These are phyloP conservation scores for Mollisia scopiformis DNA, from an alignment of 2,329 filamentous ascomycete genomes.

Conservation along the genomic window DNA sequence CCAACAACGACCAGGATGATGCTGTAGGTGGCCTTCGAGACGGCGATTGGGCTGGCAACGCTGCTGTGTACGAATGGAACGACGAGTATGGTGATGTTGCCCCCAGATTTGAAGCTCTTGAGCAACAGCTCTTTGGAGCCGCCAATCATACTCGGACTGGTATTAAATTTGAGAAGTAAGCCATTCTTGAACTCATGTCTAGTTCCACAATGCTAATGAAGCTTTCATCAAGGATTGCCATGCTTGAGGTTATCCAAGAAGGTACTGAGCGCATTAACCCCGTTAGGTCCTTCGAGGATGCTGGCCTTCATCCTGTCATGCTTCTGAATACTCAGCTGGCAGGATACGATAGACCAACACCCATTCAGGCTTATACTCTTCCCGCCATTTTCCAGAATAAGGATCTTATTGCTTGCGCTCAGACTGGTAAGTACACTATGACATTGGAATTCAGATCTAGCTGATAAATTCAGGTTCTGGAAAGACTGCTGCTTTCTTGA, in stretches of 20 bases:
- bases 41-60: constrained; percentile 33
- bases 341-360: constrained; percentile 74
- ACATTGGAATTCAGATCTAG: background rate
- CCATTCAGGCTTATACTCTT: constrained; percentile 84
- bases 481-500: constrained; percentile 91
- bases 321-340: constrained; percentile 74
- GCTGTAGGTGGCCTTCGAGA: constrained; percentile 26
- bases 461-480: constrained; percentile 71
- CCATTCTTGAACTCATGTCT: background rate
- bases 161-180: constrained; percentile 65
- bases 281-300: constrained; percentile 66
- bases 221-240: constrained; percentile 48
- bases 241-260: constrained; percentile 60
- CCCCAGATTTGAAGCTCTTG: constrained; percentile 70
- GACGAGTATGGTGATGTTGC: constrained; percentile 87
- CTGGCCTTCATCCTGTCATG: constrained; percentile 85
- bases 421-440: constrained; percentile 73
- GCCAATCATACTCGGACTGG: constrained; percentile 55
- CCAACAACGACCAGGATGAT: constrained; percentile 9
- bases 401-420: constrained; percentile 87
- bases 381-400: constrained; percentile 76
- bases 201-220: constrained; percentile 25
- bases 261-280: constrained; percentile 54
- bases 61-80: constrained; percentile 74
- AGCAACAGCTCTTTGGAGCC: constrained; percentile 73